These are phyloP conservation scores for Diaporthe australafricana DNA, from an alignment of 2,329 filamentous ascomycete species.

Conservation along the genomic window DNA sequence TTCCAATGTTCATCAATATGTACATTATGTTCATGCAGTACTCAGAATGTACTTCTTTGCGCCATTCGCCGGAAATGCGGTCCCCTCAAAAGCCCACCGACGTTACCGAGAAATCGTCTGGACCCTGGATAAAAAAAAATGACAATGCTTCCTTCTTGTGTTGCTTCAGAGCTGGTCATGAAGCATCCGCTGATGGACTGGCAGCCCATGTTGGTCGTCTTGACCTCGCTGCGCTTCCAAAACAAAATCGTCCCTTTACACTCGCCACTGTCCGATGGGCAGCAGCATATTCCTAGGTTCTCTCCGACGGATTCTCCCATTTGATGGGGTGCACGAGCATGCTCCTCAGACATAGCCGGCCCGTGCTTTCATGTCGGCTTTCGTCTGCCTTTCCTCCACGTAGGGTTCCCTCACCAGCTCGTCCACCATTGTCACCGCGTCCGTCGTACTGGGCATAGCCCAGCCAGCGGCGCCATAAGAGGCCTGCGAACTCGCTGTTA, in stretches of 20 bases:
- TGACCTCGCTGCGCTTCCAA: neutral
- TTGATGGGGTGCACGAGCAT: conserved; percentile 89
- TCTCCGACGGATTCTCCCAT: conserved; percentile 64
- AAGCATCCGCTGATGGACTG: neutral
- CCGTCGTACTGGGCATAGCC: conserved; percentile 67
- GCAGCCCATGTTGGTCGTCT: neutral
- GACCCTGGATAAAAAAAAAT: neutral
- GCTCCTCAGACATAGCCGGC: conserved; percentile 82
- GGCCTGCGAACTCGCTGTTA: conserved; percentile 79
- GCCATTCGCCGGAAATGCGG: conserved; percentile 35
- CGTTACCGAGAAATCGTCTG: neutral
- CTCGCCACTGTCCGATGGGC: too few relatives aligned
- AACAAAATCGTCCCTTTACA: conserved; percentile 8
- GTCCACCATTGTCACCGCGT: conserved; percentile 61
- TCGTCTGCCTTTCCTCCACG: conserved; percentile 66
- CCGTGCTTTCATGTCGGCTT: conserved; percentile 56
- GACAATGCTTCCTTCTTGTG: conserved; percentile 1
- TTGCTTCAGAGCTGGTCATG: neutral
- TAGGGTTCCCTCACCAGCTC: conserved; percentile 58
- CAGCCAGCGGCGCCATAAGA: conserved; percentile 85
- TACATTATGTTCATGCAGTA: conserved; percentile 32
- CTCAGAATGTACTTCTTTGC: conserved; percentile 28
- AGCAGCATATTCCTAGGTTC: conserved; percentile 12
- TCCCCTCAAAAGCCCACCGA: conserved; percentile 1
- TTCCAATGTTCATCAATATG: conserved; percentile 22